These are phyloP conservation scores for Anisodus tanguticus DNA, from an alignment of 257 asterid species.

Conservation along the genomic window DNA sequence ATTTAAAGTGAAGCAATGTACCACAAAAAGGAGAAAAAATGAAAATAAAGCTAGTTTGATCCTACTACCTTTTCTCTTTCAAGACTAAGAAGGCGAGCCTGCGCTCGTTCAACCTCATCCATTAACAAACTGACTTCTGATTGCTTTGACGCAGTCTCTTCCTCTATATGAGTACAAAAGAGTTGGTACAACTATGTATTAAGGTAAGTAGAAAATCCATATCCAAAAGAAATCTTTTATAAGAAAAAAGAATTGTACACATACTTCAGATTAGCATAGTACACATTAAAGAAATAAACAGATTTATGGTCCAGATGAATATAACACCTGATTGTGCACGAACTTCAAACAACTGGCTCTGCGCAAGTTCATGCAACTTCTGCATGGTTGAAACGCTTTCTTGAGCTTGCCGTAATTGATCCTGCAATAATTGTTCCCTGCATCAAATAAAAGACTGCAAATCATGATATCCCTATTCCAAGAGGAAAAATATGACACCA, in stretches of 20 bases:
- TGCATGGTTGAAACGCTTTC: conserved; percentile 94
- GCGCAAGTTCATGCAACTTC: conserved; percentile 93
- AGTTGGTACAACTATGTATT: not conserved
- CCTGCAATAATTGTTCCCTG: conserved; percentile 88
- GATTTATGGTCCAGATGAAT: conserved; percentile 14
- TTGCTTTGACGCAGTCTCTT: conserved; percentile 82
- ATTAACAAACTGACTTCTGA: conserved; percentile 87
- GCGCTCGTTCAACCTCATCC: conserved; percentile 98
- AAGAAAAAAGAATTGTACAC: not conserved
- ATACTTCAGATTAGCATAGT: not conserved
- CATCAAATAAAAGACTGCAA: conserved; percentile 39
- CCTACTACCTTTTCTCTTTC: conserved; percentile 88
- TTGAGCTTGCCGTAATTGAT: conserved; percentile 90
- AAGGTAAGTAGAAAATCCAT: not conserved
- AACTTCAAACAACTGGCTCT: conserved; percentile 91
- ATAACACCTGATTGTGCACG: conserved; percentile 95
- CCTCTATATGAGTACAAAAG: conserved; percentile 49
- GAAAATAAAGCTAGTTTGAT: not conserved
- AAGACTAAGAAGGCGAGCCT: conserved; percentile 83
- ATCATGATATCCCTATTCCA: conserved; percentile 23
- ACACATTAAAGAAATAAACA: not conserved
- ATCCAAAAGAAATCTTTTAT: not conserved
- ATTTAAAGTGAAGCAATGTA: not conserved
- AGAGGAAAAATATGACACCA: not conserved
- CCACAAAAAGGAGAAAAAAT: conserved; percentile 5